phyloP scores from a whole-genome alignment of 768 basidiomycete species.

The Hysterangium stoloniferum region DNA sequence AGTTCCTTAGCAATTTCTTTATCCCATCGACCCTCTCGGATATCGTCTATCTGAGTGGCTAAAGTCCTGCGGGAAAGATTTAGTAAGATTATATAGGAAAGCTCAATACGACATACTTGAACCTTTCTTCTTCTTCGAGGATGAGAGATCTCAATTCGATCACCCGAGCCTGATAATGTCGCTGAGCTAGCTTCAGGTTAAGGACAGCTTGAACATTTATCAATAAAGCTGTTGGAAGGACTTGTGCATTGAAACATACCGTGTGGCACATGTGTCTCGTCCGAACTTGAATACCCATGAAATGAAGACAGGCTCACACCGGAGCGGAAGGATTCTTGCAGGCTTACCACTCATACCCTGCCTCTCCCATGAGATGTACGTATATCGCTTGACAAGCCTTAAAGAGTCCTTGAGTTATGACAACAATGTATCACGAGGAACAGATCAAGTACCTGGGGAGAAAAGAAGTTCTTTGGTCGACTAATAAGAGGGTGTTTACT shows the following conservation, averaged over 20 bases:
- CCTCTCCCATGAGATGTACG: slow-evolving; percentile 57
- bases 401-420: slow-evolving; percentile 10
- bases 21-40: slow-evolving; percentile 63
- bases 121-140: slow-evolving; percentile 61
- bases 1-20: slow-evolving; percentile 36
- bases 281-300: slow-evolving; percentile 29
- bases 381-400: slow-evolving; percentile 69
- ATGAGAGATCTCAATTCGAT: slow-evolving; percentile 69
- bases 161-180: slow-evolving; percentile 61
- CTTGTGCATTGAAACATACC: slow-evolving; percentile 30
- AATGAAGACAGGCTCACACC: slow-evolving; percentile 12
- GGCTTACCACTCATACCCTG: slow-evolving; percentile 55
- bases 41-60: slow-evolving; percentile 67
- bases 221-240: not conserved
- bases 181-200: slow-evolving; percentile 68
- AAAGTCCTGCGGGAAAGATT: slow-evolving; percentile 43
- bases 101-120: slow-evolving; percentile 47
- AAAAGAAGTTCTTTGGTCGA: slow-evolving; percentile 59
- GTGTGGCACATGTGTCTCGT: slow-evolving; percentile 43
- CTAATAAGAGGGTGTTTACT: slow-evolving; percentile 61
- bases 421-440: slow-evolving; percentile 17
- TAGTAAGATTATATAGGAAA: not conserved
- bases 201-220: slow-evolving; percentile 38
- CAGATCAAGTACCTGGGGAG: slow-evolving; percentile 43
- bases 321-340: slow-evolving; percentile 4